A percentile compares a stretch with the other conserved stretches of the same genome.
These are phyloP conservation scores for Naganishia sp. DNA, from an alignment of 1,284 basidiomycete species.

Conservation along the genomic window DNA sequence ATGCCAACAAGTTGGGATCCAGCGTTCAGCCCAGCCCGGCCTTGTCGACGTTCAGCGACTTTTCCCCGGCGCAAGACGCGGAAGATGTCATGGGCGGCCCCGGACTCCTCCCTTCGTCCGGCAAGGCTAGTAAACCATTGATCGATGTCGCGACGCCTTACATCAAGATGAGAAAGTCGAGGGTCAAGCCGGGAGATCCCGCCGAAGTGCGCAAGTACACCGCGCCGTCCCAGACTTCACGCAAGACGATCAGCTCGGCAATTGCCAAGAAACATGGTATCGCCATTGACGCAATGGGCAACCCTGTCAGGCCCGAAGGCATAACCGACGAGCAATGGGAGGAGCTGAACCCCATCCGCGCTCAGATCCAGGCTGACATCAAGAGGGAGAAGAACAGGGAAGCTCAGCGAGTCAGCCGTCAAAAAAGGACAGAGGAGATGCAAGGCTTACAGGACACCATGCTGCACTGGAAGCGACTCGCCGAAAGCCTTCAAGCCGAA, in stretches of 20 bases:
- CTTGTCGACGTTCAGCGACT: conserved; percentile 6
- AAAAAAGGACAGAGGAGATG: conserved; percentile 21
- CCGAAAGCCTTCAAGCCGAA: conserved; percentile 3
- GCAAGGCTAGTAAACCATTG: background rate
- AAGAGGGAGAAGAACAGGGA: conserved; percentile 28
- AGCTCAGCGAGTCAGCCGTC: conserved; percentile 17
- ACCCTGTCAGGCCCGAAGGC: conserved; percentile 16
- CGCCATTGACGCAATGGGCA: conserved; percentile 18
- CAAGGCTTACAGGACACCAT: conserved; percentile 12
- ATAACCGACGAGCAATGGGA: conserved; percentile 24
- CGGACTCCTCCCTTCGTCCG: background rate
- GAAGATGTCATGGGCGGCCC: conserved; percentile 1
- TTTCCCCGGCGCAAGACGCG: conserved; percentile 1
- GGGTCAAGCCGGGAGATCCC: conserved; percentile 23
- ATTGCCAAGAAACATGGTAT: conserved; percentile 25
- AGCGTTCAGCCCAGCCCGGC: conserved; percentile 21
- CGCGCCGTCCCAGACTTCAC: conserved; percentile 21
- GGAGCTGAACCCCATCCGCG: conserved; percentile 10
- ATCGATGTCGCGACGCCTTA: background rate
- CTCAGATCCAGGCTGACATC: conserved; percentile 17
- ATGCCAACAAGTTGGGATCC: background rate
- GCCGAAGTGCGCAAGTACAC: conserved; percentile 24
- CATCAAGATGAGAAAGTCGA: conserved; percentile 21
- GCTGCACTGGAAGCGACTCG: conserved; percentile 12
- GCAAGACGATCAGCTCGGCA: conserved; percentile 22